Evolutionary conservation across 176 grass and related monocot species (phyloP).

Genomic region (Musa itinerans): DNA sequence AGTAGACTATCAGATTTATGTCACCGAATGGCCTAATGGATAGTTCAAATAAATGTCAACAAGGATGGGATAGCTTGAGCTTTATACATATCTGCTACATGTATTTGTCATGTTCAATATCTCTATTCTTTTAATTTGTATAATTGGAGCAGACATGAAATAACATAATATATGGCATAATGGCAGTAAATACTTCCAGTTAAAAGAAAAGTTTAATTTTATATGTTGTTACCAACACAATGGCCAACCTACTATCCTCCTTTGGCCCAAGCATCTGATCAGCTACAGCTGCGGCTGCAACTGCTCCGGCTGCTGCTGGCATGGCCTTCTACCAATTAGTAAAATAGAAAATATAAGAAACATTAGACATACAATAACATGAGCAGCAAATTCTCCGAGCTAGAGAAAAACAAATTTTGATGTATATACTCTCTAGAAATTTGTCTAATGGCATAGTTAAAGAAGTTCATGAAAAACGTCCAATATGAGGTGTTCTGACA

Average conservation of each 20-base stretch:
- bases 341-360: constrained; percentile 25
- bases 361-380: constrained; percentile 27
- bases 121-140: not conserved
- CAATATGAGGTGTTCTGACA: not conserved
- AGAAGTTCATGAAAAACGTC: not conserved
- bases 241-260: constrained; percentile 72
- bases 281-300: constrained; percentile 91
- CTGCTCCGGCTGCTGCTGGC: constrained; percentile 91
- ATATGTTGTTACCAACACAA: constrained; percentile 58
- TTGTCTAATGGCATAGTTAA: not conserved
- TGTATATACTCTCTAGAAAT: not conserved
- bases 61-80: not conserved
- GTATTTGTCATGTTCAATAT: not conserved
- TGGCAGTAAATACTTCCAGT: too few relatives aligned
- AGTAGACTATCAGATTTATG: not conserved
- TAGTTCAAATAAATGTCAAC: not conserved
- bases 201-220: not conserved
- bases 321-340: constrained; percentile 48
- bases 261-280: constrained; percentile 96
- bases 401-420: not conserved
- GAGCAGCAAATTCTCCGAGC: constrained; percentile 2
- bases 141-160: not conserved
- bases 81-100: not conserved
- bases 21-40: not conserved
- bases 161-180: not conserved